Conservation (phyloP, 2,329 filamentous ascomycete genomes). For the Xylariaceae sp. region DNA sequence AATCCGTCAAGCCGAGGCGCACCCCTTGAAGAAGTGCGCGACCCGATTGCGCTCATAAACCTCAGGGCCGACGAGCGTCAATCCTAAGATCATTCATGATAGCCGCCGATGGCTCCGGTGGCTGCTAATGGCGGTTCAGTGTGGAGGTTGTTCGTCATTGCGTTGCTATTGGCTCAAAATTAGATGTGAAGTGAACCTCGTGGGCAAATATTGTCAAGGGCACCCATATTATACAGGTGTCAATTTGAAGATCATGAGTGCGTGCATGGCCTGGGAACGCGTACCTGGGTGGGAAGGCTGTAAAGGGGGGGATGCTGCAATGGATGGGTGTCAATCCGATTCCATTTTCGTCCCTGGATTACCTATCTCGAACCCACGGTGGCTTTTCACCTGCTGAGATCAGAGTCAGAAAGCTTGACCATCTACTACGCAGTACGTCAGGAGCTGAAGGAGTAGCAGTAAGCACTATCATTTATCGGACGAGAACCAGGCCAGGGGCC, state of each 20-base stretch:
- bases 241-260: constrained; percentile 22
- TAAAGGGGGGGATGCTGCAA: background rate
- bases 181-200: constrained; percentile 24
- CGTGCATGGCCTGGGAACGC: constrained; percentile 28
- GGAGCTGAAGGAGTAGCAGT: background rate
- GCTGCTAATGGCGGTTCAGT: constrained; percentile 20
- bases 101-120: constrained; percentile 19
- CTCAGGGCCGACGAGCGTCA: constrained; percentile 12
- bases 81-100: constrained; percentile 22
- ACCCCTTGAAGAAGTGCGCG: constrained; percentile 32
- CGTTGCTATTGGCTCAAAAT: constrained; percentile 20
- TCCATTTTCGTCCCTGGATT: background rate
- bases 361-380: background rate
- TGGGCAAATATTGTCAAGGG: constrained; percentile 31
- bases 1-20: constrained; percentile 15
- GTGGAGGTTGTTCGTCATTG: constrained; percentile 12
- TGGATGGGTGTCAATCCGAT: background rate
- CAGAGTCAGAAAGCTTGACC: background rate
- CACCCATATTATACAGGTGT: constrained; percentile 29
- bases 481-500: too few species aligned
- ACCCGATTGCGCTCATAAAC: constrained; percentile 24
- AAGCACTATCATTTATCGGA: background rate
- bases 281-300: constrained; percentile 7
- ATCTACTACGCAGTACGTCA: background rate
- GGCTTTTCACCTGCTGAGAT: background rate